Conservation (phyloP, 2,329 filamentous ascomycete genomes). For the Colletotrichum paranaense region DNA sequence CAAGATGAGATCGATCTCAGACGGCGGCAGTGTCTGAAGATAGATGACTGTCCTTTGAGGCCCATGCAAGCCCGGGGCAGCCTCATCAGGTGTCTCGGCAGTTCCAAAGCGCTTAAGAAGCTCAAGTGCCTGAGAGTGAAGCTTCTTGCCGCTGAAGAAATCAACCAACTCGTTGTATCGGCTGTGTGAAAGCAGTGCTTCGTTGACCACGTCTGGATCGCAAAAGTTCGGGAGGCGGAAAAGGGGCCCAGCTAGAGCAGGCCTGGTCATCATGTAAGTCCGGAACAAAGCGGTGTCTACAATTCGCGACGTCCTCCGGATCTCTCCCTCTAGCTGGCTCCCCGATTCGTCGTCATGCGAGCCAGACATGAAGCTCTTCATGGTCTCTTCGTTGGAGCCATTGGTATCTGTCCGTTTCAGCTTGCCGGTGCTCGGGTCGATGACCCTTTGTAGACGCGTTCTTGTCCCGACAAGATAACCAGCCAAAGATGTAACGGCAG, state of each 20-base stretch:
- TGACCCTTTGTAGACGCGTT: constrained; percentile 69
- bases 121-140: constrained; percentile 88
- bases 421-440: constrained; percentile 72
- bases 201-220: constrained; percentile 93
- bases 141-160: constrained; percentile 94
- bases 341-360: constrained; percentile 57
- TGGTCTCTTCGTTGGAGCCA: constrained; percentile 58
- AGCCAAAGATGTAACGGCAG: constrained; percentile 84
- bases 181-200: constrained; percentile 87
- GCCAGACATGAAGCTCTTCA: constrained; percentile 67
- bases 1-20: constrained; percentile 89
- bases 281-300: constrained; percentile 96
- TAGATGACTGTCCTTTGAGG: constrained; percentile 88
- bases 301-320: constrained; percentile 81
- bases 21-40: constrained; percentile 87
- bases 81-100: constrained; percentile 60
- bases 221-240: constrained; percentile 98
- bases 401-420: constrained; percentile 62
- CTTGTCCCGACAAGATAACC: constrained; percentile 91
- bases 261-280: constrained; percentile 92
- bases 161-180: constrained; percentile 96
- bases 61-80: constrained; percentile 74
- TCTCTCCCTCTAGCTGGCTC: constrained; percentile 74
- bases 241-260: constrained; percentile 85
- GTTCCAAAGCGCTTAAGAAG: constrained; percentile 85